Base-by-base conservation (phyloP, 2,329 filamentous ascomycete species). In the Penicillium sp. region DNA sequence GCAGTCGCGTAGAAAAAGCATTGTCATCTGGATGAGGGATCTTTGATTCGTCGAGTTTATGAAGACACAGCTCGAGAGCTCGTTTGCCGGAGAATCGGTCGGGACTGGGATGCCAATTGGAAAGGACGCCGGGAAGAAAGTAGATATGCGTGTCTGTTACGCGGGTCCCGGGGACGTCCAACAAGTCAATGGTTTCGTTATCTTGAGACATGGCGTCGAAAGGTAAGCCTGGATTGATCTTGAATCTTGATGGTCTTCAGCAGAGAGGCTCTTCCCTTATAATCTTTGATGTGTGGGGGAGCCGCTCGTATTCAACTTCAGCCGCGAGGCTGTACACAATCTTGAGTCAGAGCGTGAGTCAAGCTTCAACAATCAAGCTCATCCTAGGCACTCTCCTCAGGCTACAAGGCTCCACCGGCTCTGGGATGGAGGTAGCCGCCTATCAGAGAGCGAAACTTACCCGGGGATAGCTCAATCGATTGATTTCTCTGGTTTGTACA, bases 91-190 rank as follows among this genome's bases (percentile, higher is more conserved):
- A 44, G 46, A 65, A 65, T 3, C 26, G 50, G 8, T 38, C 11
- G 1, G 53, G 57, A 31, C 56, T 63, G 41, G 44, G 41, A 31
- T 65, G 49, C 63, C 63, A 65, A 44, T 65, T 62, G 3, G 60
- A 65, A 49, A 65, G 63, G 46, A 62, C 46, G 15, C 63, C 60
- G 46, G 48, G 44, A 45, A 58, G 48, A 57, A 65, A 65, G 57
- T 60, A 58, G 21, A 65, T 65, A 21, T 65, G 63, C 35, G 60
- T 55, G 17, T 49, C 44, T 49, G 63, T 65, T 46, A 52, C 46
- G 23, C 57, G 60, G 26, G 60, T 45, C 6, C 55, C 9, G 2
- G 48, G 52, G 9, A 60, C 35, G 29, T 26, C 15, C 7, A 60
- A 29, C 21, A n/a, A 29, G 11, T n/a, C 5, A n/a, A 41, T 44